phyloP scores from a whole-genome alignment of 192 early-diverging fungal genomes.

The Entomortierella chlamydospora region DNA sequence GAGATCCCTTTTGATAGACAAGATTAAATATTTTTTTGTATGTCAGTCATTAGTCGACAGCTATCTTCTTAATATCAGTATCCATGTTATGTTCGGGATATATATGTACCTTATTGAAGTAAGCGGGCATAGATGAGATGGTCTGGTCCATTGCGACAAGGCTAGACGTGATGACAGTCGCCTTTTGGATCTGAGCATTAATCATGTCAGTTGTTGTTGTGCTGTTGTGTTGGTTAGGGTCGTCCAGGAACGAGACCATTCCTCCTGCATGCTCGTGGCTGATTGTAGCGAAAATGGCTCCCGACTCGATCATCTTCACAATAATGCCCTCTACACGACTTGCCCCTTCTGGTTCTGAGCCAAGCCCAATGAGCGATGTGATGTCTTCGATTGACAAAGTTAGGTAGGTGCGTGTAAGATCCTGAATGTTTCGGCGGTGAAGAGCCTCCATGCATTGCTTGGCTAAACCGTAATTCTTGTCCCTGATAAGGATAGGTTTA shows the following conservation, averaged over 20 bases:
- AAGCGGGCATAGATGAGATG: constrained; percentile 41
- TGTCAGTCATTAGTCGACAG: too few species aligned
- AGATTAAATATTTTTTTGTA: too few species aligned
- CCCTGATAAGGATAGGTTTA: constrained; percentile 49
- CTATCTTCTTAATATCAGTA: too few species aligned
- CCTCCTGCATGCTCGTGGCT: constrained; percentile 58
- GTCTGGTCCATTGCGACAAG: constrained; percentile 42
- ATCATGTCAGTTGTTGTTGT: constrained; percentile 57
- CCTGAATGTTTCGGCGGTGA: constrained; percentile 70
- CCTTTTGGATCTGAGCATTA: constrained; percentile 58
- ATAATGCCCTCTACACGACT: constrained; percentile 66
- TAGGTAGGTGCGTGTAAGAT: constrained; percentile 81
- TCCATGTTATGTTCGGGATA: neutral
- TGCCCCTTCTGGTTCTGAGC: constrained; percentile 42
- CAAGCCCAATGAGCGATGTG: constrained; percentile 64
- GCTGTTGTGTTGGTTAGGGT: constrained; percentile 60
- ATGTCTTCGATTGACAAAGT: constrained; percentile 81
- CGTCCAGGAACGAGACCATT: constrained; percentile 81
- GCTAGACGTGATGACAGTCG: constrained; percentile 36
- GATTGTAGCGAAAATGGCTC: constrained; percentile 62
- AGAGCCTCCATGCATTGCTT: constrained; percentile 59
- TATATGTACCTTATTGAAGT: constrained; percentile 35
- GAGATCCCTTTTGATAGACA: constrained; percentile 7
- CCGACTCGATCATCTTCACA: constrained; percentile 69
- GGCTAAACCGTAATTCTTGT: constrained; percentile 75